Base-by-base conservation (phyloP, 2,329 filamentous ascomycete genomes). In the Neurospora sp. region DNA sequence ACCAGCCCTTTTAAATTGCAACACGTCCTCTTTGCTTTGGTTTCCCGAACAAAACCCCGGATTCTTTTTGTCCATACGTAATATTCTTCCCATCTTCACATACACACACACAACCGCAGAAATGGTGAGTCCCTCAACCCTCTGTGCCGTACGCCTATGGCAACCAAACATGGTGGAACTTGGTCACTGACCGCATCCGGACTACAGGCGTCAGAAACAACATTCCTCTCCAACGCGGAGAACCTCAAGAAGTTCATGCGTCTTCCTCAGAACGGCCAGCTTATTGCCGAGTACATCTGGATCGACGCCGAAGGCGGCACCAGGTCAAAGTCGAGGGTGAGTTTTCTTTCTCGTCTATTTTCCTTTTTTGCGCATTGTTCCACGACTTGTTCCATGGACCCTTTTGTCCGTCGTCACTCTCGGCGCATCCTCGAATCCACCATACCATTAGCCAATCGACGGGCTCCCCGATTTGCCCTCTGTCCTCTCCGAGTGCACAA, bases 271-370 rank as follows among this genome's bases (percentile, higher is more conserved):
- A 92, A 91, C 82, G 94, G 93, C 81, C 85, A 84, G 77, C 86
- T 96, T 80, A 96, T 97, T 83, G 95, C 93, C 79, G 95, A 97
- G 85, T 97, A 97, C 84, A 90, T 97, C 86, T 97, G 95, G 95
- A 91, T 97, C 80, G 94, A 97, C 79, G 86, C 91, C 75, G 82
- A 84, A 75, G 93, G 94, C 80, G 90, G 91, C 78, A 87, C 92
- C 77, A 93, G 96, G 78, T 97, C 93, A 81, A 99, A 98, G 87
- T 95, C 92, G 80, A 96, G 93, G 88, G 95, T 97, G 86, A 86
- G 93, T 86, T 33, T 46, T 52, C 38, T 67, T 70, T 74, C 76
- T 73, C 39, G 28, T 74, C 71, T 75, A 68, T 66, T 70, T 43
- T 38, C 66, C 33, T 70, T 33, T 68, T 67, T 42, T 69, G 36